Conservation (phyloP, 495 filamentous ascomycete genomes). For the Daldinia caldariorum region DNA sequence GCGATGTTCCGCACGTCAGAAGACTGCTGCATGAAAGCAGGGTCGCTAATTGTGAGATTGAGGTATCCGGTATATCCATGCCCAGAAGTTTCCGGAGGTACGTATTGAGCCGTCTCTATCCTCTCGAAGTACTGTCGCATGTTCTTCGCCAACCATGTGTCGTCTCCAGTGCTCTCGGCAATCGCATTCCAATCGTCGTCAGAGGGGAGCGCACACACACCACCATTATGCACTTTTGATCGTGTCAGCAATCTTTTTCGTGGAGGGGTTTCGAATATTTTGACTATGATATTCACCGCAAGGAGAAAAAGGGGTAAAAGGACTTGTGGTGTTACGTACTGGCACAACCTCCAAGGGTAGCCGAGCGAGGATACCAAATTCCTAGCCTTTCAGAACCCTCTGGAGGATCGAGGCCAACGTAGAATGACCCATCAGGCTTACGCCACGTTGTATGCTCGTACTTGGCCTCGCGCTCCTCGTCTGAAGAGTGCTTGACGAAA, state of each 20-base stretch:
- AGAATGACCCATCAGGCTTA: conserved; percentile 57
- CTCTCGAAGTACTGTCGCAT: conserved; percentile 57
- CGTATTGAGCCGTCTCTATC: conserved; percentile 58
- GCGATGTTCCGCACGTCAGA: conserved; percentile 44
- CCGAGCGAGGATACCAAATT: conserved; percentile 60
- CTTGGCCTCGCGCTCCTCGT: conserved; percentile 53
- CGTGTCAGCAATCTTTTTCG: not conserved
- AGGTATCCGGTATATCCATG: conserved; percentile 60
- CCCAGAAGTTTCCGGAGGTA: conserved; percentile 48
- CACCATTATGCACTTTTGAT: conserved; percentile 55
- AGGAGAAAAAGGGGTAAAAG: not conserved
- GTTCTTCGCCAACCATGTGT: conserved; percentile 55
- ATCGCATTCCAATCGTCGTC: conserved; percentile 60
- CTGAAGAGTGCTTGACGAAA: conserved; percentile 61
- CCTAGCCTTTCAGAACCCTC: conserved; percentile 55
- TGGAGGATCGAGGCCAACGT: conserved; percentile 58
- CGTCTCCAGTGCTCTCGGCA: conserved; percentile 57
- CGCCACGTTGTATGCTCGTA: conserved; percentile 59
- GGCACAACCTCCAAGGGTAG: conserved; percentile 59
- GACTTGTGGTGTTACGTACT: conserved; percentile 27
- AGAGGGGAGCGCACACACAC: conserved; percentile 53
- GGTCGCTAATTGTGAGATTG: conserved; percentile 50
- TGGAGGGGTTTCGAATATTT: not conserved
- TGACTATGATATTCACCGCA: not conserved
- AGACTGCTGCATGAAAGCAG: conserved; percentile 42